Conservation (phyloP, 352 stramenopile genomes). For the Phytopythium litorale region DNA sequence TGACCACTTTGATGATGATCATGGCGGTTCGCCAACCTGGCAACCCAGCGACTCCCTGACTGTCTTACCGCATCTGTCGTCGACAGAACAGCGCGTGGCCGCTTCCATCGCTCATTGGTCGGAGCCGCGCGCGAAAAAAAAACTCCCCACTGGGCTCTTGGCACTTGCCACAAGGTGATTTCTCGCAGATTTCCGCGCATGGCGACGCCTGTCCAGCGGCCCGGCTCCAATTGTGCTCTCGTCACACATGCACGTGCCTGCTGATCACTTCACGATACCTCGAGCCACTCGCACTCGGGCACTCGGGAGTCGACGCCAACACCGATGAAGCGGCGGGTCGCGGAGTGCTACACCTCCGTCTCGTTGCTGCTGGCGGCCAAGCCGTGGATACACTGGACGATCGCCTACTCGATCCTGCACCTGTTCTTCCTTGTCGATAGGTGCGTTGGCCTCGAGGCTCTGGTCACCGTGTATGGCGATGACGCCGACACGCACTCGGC, state of each 20-base stretch:
- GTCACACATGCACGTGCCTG: background rate
- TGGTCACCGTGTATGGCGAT: conserved; percentile 9
- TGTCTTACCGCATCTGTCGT: background rate
- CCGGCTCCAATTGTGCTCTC: background rate
- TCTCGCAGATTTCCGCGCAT: background rate
- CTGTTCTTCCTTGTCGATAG: conserved; percentile 17
- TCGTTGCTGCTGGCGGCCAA: background rate
- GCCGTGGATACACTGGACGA: conserved; percentile 10
- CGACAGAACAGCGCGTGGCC: background rate
- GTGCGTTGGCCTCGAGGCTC: conserved; percentile 5
- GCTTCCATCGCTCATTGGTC: background rate
- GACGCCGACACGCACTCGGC: background rate
- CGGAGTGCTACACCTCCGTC: background rate
- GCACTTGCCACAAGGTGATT: background rate
- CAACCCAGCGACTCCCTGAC: background rate
- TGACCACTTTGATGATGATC: no score
- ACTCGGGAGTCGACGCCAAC: background rate
- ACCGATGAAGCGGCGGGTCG: background rate
- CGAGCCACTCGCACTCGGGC: background rate
- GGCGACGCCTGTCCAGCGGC: background rate
- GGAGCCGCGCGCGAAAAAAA: background rate
- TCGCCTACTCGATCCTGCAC: conserved; percentile 7
- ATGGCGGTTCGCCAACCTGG: no score
- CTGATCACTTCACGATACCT: background rate
- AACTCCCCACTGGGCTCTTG: background rate